phyloP scores from a whole-genome alignment of 2,329 filamentous ascomycete species.

The Raffaelea ambrosiae region DNA sequence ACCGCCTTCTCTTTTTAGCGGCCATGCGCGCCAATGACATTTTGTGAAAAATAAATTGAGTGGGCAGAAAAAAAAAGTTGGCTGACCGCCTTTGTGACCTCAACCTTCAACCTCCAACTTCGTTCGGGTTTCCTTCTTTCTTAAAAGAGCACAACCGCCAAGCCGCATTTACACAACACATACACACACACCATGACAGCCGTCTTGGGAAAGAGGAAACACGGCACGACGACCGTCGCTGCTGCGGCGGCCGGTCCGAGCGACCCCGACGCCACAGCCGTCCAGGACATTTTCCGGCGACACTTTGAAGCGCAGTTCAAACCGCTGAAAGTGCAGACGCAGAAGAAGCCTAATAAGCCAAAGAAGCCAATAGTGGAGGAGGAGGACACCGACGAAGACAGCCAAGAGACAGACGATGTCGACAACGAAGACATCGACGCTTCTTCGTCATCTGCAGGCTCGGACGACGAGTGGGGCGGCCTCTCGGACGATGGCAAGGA shows the following conservation, averaged over 20 bases:
- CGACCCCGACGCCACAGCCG: constrained; percentile 34
- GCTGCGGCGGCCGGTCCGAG: constrained; percentile 12
- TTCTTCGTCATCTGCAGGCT: too few relatives aligned
- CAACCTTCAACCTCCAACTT: not conserved
- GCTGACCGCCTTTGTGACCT: constrained; percentile 4
- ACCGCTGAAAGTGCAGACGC: constrained; percentile 54
- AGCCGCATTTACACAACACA: not conserved
- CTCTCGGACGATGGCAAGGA: constrained; percentile 16
- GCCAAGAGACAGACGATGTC: constrained; percentile 28
- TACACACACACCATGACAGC: constrained; percentile 26
- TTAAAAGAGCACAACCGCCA: not conserved
- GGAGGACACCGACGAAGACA: constrained; percentile 16
- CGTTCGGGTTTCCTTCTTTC: not conserved
- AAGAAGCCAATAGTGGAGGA: constrained; percentile 9
- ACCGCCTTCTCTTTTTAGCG: too few relatives aligned
- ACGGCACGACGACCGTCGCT: constrained; percentile 18
- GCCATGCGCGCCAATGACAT: not conserved
- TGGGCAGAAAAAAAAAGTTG: not conserved
- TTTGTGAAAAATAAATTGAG: not conserved
- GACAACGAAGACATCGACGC: constrained; percentile 13
- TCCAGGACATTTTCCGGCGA: constrained; percentile 68
- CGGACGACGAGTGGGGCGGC: not conserved
- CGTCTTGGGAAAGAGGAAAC: constrained; percentile 43
- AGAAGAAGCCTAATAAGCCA: not conserved
- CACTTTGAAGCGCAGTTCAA: constrained; percentile 87